Evolutionary conservation across 352 stramenopile genomes (phyloP), one percentile per base, ranked within the genome.

Genomic region (Phytophthora cryptogea): DNA sequence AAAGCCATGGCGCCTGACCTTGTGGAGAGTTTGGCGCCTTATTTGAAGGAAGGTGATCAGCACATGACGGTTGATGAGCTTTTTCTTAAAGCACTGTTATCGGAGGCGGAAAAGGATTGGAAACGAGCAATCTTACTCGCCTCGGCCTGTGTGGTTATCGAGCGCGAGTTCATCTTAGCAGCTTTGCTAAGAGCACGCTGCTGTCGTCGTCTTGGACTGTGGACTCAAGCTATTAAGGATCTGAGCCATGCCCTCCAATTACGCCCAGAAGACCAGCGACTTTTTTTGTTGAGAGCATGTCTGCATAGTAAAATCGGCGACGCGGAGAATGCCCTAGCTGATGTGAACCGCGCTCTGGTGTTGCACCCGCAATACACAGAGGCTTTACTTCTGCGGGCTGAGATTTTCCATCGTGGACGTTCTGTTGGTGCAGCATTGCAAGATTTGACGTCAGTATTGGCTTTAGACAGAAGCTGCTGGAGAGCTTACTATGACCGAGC

Each of bases 401-500:
- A 88, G 35, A 82, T 93, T 17, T 87, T 79, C 30, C 70, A 88
- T 37, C 75, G 78, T 3, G 59, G 78, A 35, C 64, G 69, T 31
- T 63, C 67, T 3, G 75, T 86, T 5, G 72, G 56, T 2, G 66
- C 76, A 6, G 80, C 83, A 14, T 51, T 93, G 1, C 77, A 91
- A 16, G 83, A 93, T 33, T 57, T 91, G 14, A 85, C 83, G 11
- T 78, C 78, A 1, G 81, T 80, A 8, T 43, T 91, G 8, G 54
- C 70, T 0, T 65, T 82, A 10, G 83, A 93, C 36, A 71, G 78
- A n/a, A 67, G 67, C 31, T 89, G 83, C 62, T 93, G 83, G 83
- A 78, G 80, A 13, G 83, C 83, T n/a, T 88, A 88, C 50, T 93
- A 91, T 54, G 83, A 93, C 53, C 79, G 83, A 17, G 83, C 78